Evolutionary conservation across 1,284 basidiomycete species (phyloP), one percentile per base, ranked within the genome.

Genomic region (Coriolopsis trogii): DNA sequence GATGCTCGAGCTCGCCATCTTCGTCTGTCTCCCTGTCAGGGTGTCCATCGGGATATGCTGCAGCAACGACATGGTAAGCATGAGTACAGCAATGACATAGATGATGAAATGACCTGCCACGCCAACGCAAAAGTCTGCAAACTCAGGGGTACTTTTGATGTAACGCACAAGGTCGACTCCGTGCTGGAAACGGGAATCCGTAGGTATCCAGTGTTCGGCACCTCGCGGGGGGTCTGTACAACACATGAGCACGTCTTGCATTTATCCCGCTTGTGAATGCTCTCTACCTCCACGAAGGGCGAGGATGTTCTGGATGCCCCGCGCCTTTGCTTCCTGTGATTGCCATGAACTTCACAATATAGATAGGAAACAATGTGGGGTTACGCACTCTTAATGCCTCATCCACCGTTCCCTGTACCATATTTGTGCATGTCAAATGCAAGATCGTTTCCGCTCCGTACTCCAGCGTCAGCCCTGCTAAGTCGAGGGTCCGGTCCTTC

Each of bases 351-450:
- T 13, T 10, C 36, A 16, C 30, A 24, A 29, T 2, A 18, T n/a
- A 13, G 13, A 39, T 8, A 21, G 5, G 16, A 36, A 39, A 9
- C 5, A 21, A 21, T 10, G 6, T 18, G 40, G 7, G 16, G 6
- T 20, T 2, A 68, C 73, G 50, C 66, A 96, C 94, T 72, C 82
- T 80, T 40, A 99, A 72, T 18, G 89, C 89, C 36, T 87, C 79
- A 67, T 98, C 93, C 6, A 99, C 85, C 72, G 87, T 85, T 20
- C 90, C 92, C 57, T 89, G 82, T 59, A 88, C 81, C 91, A 97
- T 96, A 70, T 99, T 99, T 18, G 97, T 99, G 74, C 97, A 99
- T 15, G 97, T 99, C 59, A 99, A 70, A 76, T 99, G 97, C 63
- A 99, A 74, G 55, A 98, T 84, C 0, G 93, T 93, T 66, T 95